Evolutionary conservation across 768 basidiomycete genomes (phyloP).

Genomic region (Tubosaeta sp.): DNA sequence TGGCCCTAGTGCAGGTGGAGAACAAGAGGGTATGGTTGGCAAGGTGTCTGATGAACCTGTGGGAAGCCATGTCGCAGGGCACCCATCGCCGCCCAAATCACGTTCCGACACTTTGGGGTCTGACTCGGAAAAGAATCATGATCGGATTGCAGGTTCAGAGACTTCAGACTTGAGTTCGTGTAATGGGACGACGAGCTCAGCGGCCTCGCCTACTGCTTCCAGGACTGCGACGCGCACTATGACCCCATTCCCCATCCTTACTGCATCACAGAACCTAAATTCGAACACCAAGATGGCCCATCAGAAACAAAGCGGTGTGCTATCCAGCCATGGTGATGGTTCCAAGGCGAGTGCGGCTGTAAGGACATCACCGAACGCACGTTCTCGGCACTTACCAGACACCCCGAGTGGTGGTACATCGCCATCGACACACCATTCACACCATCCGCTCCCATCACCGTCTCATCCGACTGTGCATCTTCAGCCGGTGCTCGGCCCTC

Average conservation of each 20-base stretch:
- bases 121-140: conserved; percentile 2
- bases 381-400: not conserved
- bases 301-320: not conserved
- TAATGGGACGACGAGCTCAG: not conserved
- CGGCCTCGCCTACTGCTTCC: not conserved
- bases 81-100: conserved; percentile 2
- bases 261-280: not conserved
- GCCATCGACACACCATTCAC: not conserved
- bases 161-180: not conserved
- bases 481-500: conserved; percentile 6
- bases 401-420: conserved; percentile 1
- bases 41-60: conserved; percentile 3
- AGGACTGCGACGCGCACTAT: not conserved
- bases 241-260: conserved; percentile 22
- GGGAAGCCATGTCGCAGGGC: conserved; percentile 1
- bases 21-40: conserved; percentile 5
- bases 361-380: conserved; percentile 2
- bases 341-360: conserved; percentile 7
- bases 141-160: not conserved
- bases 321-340: not conserved
- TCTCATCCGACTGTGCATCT: conserved; percentile 8
- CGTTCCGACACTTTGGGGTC: not conserved
- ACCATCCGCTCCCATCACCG: conserved; percentile 11
- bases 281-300: not conserved
- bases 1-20: conserved; percentile 1